Percentiles rank a stretch among this genome's conserved stretches.
phyloP scores from a whole-genome alignment of 345 rosid species.

The Conringia planisiliqua region DNA sequence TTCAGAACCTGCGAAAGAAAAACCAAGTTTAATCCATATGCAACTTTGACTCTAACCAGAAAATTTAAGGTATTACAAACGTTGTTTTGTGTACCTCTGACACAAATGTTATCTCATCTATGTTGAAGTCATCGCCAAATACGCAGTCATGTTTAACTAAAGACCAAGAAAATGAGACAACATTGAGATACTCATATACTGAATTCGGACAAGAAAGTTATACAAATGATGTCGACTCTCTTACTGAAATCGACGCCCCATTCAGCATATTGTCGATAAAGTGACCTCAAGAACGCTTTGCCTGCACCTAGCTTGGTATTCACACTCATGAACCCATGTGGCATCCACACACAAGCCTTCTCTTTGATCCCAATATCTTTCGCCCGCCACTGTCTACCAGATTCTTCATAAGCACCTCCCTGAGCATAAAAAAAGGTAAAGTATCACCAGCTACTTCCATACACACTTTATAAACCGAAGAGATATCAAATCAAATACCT shows the following conservation, averaged over 20 bases:
- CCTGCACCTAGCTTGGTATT: slow-evolving; percentile 72
- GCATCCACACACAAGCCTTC: slow-evolving; percentile 93
- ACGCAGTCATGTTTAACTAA: slow-evolving; percentile 85
- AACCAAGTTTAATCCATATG: neutral
- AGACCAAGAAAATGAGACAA: slow-evolving; percentile 13
- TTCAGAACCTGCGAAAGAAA: slow-evolving; percentile 56
- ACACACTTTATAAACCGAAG: neutral
- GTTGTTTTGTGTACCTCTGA: slow-evolving; percentile 49
- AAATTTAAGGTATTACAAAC: neutral
- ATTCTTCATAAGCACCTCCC: slow-evolving; percentile 65
- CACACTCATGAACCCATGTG: slow-evolving; percentile 86
- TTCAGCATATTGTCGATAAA: slow-evolving; percentile 72
- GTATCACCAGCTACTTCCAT: neutral
- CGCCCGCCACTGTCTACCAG: slow-evolving; percentile 64
- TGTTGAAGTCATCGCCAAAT: slow-evolving; percentile 73
- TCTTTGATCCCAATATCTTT: slow-evolving; percentile 77
- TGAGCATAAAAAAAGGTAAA: slow-evolving; percentile 8
- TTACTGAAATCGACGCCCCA: slow-evolving; percentile 99
- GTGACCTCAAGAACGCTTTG: slow-evolving; percentile 82
- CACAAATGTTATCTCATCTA: slow-evolving; percentile 60
- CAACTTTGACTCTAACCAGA: neutral
- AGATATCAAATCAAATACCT: slow-evolving; percentile 36
- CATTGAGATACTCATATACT: neutral
- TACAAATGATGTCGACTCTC: neutral
- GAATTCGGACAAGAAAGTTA: neutral